Evolutionary conservation across 1,284 basidiomycete genomes (phyloP), one percentile per base, ranked within the genome.

Genomic region (Tilletia indica): DNA sequence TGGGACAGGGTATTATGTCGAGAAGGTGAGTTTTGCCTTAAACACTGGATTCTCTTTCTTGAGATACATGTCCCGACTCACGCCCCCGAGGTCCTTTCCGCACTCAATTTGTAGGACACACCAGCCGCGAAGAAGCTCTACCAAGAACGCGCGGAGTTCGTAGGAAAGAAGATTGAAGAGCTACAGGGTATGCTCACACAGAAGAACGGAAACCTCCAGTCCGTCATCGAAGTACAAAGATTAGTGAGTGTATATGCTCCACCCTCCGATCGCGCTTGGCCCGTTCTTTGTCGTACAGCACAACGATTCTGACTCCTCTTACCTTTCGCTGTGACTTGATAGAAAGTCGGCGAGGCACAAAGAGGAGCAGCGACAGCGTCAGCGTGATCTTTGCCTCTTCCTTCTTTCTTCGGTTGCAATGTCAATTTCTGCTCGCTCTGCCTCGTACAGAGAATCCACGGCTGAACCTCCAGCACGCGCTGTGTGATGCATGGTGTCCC

Each of bases 1-100:
- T 42, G 96, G 96, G 1, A 98, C 96, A 0, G 96, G 96, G 0
- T 99, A 97, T 86, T 98, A 92, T 81, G 91, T 99, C 21, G 91
- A 93, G 85, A 98, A 97, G 89, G 94, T 93, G 70, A 72, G 87
- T 70, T 4, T 48, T 19, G 25, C 25, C 25, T 31, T 31, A 31
- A 31, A 31, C 25, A 31, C 25, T 31, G 25, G 25, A 31, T 31
- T 31, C 25, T 31, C 25, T 31, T 31, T 31, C 25, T 31, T 31
- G 25, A 31, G 25, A 31, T 31, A 31, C 25, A 34, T 38, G 21
- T 67, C 34, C 31, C n/a, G 47, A 45, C n/a, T 16, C 38, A 39
- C 64, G 47, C 11, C 34, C 8, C 1, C 25, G 8, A 51, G 51
- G 21, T 42, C 9, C 58, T 19, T 63, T 5, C 9, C 16, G 0